Percentiles rank a stretch among this genome's conserved stretches.
Conservation (phyloP, 768 basidiomycete genomes). For the Coprinopsis sp. region DNA sequence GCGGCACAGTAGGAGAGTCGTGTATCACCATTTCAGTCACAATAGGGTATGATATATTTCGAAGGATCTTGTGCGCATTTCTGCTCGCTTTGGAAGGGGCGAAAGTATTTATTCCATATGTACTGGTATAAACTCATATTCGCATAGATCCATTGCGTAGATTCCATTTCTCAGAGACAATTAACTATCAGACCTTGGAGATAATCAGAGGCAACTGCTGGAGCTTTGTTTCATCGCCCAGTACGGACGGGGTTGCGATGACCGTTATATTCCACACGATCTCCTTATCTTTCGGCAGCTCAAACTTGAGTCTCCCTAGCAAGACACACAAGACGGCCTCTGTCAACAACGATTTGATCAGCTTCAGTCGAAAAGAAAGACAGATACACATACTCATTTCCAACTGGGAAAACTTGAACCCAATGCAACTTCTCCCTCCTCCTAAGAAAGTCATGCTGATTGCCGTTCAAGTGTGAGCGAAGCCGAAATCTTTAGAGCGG, state of each 20-base stretch:
- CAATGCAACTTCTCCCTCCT: constrained; percentile 20
- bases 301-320: constrained; percentile 9
- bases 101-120: too few species aligned
- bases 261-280: neutral
- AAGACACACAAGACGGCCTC: constrained; percentile 11
- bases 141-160: too few species aligned
- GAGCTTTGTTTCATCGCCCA: too few species aligned
- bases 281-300: neutral
- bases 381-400: constrained; percentile 14
- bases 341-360: neutral
- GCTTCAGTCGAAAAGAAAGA: neutral
- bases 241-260: constrained; percentile 2
- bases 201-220: too few species aligned
- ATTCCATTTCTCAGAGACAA: too few species aligned
- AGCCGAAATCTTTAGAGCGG: neutral
- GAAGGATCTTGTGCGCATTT: too few species aligned
- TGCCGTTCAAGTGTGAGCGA: neutral
- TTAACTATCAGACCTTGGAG: too few species aligned
- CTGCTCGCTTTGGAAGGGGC: too few species aligned
- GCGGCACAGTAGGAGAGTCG: too few species aligned
- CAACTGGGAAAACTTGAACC: constrained; percentile 16
- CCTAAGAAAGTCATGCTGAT: constrained; percentile 22
- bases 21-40: too few species aligned
- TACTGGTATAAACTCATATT: too few species aligned
- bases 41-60: too few species aligned